These are phyloP conservation scores for Blepharisma undulans DNA, from an alignment of 169 alveolate genomes.

Conservation along the genomic window DNA sequence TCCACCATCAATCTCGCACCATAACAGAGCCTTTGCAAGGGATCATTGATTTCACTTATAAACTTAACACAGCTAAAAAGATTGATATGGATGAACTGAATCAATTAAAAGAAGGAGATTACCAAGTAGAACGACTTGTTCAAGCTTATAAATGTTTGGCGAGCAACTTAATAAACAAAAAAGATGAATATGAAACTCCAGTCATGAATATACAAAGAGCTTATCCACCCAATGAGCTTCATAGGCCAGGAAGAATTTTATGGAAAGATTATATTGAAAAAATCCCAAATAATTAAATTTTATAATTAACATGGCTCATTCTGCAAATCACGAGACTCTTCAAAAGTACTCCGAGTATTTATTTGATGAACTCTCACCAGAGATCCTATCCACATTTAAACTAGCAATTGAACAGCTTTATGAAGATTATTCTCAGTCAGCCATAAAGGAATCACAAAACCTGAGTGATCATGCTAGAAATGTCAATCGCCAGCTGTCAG, in stretches of 20 bases:
- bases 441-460: background rate
- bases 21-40: conserved; percentile 23
- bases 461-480: background rate
- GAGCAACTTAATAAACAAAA: background rate
- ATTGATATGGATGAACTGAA: background rate
- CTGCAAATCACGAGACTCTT: too few relatives aligned
- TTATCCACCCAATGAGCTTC: conserved; percentile 19
- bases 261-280: too few relatives aligned
- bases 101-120: conserved; percentile 13
- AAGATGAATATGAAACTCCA: too few relatives aligned
- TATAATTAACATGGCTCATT: too few relatives aligned
- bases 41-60: conserved; percentile 9
- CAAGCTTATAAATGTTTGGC: conserved; percentile 8
- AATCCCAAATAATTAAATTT: too few relatives aligned
- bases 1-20: background rate
- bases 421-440: background rate
- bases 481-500: background rate
- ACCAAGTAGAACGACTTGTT: background rate
- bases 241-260: too few relatives aligned
- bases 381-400: background rate
- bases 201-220: background rate
- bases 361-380: background rate
- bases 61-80: conserved; percentile 6
- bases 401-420: background rate
- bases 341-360: too few relatives aligned